A percentile compares a stretch with the other conserved stretches of the same genome.
These are phyloP conservation scores for Pterocarpus macrocarpus DNA, from an alignment of 306 rosid species.

Conservation along the genomic window DNA sequence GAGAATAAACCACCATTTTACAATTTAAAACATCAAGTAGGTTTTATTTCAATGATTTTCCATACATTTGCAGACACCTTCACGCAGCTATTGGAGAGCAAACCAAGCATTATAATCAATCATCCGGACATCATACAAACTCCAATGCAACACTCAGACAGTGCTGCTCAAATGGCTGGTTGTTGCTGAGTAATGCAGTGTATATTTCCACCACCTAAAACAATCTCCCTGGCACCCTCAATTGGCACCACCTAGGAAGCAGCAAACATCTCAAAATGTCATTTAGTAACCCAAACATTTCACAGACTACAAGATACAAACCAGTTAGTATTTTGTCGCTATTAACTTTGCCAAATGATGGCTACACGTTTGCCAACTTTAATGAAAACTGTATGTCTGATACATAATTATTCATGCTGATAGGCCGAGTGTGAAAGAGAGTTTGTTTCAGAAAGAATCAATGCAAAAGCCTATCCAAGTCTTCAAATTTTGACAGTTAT, in stretches of 20 bases:
- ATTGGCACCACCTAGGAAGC: conserved; percentile 77
- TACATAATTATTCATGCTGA: conserved; percentile 1
- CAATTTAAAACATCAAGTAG: background rate
- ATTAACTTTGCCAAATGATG: conserved; percentile 9
- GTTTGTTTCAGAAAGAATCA: conserved; percentile 5
- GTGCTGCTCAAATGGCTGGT: conserved; percentile 56
- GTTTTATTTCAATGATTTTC: conserved; percentile 3
- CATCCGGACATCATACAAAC: background rate
- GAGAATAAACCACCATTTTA: background rate
- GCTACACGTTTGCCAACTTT: conserved; percentile 17
- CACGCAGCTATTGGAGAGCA: conserved; percentile 1
- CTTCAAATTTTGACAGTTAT: background rate
- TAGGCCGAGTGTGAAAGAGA: conserved; percentile 1
- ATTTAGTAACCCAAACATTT: conserved; percentile 33
- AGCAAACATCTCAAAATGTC: conserved; percentile 28
- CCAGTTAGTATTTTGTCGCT: background rate
- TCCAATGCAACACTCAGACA: conserved; percentile 9
- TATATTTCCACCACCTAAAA: conserved; percentile 88
- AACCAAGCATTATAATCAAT: background rate
- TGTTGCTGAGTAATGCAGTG: conserved; percentile 98
- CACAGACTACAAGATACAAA: background rate
- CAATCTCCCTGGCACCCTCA: conserved; percentile 95
- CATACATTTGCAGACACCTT: background rate
- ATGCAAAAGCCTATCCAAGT: conserved; percentile 17
- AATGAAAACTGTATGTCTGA: conserved; percentile 7